Conservation (phyloP, 208 protist genomes). For the Tritrichomonas foetus region DNA sequence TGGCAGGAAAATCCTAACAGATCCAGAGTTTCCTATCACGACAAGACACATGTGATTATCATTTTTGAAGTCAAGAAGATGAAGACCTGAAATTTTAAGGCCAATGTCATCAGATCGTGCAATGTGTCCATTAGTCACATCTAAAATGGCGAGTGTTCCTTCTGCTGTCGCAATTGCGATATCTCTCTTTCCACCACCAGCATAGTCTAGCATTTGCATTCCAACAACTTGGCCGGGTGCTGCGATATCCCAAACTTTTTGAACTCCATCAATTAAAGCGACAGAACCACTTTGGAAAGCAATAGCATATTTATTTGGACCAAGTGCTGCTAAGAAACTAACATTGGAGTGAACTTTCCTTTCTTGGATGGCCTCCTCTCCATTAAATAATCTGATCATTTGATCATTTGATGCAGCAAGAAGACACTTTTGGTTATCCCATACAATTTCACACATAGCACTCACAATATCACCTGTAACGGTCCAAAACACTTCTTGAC, state of each 20-base stretch:
- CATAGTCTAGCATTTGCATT: neutral
- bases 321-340: neutral
- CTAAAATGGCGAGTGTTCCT: neutral
- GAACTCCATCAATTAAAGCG: neutral
- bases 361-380: neutral
- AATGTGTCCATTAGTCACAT: neutral
- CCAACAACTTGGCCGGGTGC: neutral
- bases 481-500: slow-evolving; percentile 37
- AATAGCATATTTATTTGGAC: neutral
- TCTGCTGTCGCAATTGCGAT: neutral
- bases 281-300: neutral
- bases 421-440: neutral
- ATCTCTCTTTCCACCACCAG: neutral
- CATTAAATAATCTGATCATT: neutral
- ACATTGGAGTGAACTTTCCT: neutral
- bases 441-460: neutral
- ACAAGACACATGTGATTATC: neutral
- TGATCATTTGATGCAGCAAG: slow-evolving; percentile 20
- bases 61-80: neutral
- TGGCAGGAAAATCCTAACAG: neutral
- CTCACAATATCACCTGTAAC: slow-evolving; percentile 28
- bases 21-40: neutral
- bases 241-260: slow-evolving; percentile 9
- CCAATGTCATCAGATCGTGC: neutral
- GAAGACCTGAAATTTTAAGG: neutral